These are phyloP conservation scores for Lathyrus aphaca DNA, from an alignment of 306 rosid genomes.

Conservation along the genomic window DNA sequence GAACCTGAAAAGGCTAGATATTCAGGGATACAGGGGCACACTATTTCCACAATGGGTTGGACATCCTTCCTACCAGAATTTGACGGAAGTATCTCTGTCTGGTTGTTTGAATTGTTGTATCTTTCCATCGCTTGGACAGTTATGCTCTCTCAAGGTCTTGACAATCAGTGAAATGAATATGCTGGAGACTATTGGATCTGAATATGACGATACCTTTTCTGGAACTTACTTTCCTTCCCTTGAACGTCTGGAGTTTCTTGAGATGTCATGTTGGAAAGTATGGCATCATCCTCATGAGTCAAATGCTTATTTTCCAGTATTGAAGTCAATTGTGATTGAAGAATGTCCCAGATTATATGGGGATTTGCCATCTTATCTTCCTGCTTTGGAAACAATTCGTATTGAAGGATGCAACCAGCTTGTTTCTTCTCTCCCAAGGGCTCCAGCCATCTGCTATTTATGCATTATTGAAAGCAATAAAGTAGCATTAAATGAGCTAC, in stretches of 20 bases:
- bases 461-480: background rate
- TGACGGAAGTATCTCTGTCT: background rate
- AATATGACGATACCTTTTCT: background rate
- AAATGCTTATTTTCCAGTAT: background rate
- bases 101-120: background rate
- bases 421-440: background rate
- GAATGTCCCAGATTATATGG: background rate
- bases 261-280: background rate
- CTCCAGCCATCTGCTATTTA: background rate
- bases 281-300: background rate
- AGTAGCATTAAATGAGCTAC: background rate
- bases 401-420: background rate
- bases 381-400: background rate
- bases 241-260: background rate
- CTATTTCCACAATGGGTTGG: conserved; percentile 12
- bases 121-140: conserved; percentile 3
- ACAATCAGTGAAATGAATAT: background rate
- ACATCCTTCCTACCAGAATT: background rate
- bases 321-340: background rate
- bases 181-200: background rate
- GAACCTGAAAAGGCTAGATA: background rate
- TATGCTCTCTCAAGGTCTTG: background rate
- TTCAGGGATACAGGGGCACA: background rate
- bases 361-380: conserved; percentile 14
- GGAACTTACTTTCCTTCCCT: background rate